Percentiles rank a stretch among this genome's conserved stretches.
Evolutionary conservation across 1,139 yeast species (phyloP).

Genomic region (Pichia sp.): DNA sequence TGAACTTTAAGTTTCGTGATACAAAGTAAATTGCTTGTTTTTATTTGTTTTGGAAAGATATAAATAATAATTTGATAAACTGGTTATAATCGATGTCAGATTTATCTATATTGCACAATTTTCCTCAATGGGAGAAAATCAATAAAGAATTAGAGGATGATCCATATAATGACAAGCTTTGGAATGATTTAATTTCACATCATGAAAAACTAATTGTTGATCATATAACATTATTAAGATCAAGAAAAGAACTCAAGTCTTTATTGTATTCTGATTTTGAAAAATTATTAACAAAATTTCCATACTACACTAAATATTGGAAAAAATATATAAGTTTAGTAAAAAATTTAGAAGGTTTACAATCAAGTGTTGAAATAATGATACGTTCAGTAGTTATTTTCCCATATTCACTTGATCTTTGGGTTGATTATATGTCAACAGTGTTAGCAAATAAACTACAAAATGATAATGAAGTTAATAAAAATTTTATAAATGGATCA

Average conservation of each 20-base stretch:
- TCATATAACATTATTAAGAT: conserved; percentile 14
- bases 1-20: neutral
- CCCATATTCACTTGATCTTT: conserved; percentile 55
- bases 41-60: neutral
- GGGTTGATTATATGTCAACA: conserved; percentile 59
- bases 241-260: conserved; percentile 11
- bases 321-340: conserved; percentile 48
- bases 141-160: conserved; percentile 19
- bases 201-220: conserved; percentile 22
- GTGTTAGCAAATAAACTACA: conserved; percentile 34
- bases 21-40: neutral
- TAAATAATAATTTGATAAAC: too few relatives aligned
- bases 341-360: conserved; percentile 48
- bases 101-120: conserved; percentile 12
- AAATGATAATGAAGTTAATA: conserved; percentile 31
- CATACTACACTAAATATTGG: conserved; percentile 57
- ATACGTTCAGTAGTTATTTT: conserved; percentile 42
- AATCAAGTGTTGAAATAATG: conserved; percentile 42
- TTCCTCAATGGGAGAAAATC: conserved; percentile 26
- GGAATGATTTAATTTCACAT: conserved; percentile 21
- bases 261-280: conserved; percentile 32
- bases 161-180: conserved; percentile 17
- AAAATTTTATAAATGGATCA: conserved; percentile 37
- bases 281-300: conserved; percentile 43
- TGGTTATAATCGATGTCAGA: conserved; percentile 3